Evolutionary conservation across 176 grass and related monocot species (phyloP).

Genomic region (Thinopyrum elongatum): DNA sequence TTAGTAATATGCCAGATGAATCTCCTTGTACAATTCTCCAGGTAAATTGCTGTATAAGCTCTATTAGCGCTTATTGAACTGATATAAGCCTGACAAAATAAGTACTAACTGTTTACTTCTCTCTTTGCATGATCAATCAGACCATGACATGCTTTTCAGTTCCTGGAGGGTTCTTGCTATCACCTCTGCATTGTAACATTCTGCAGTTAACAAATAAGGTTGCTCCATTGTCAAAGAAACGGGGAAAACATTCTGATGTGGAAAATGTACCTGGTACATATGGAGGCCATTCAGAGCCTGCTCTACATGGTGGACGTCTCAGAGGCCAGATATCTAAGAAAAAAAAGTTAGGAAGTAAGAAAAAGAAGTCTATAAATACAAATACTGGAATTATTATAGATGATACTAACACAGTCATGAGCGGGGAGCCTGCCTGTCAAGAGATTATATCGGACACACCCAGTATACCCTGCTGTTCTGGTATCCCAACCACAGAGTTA

Average conservation of each 20-base stretch:
- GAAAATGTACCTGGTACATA: slow-evolving; percentile 26
- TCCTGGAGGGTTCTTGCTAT: slow-evolving; percentile 64
- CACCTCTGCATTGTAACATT: slow-evolving; percentile 54
- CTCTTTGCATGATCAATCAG: slow-evolving; percentile 49
- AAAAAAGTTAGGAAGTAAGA: slow-evolving; percentile 40
- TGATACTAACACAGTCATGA: slow-evolving; percentile 24
- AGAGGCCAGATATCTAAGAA: slow-evolving; percentile 37
- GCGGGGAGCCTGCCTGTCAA: slow-evolving; percentile 19
- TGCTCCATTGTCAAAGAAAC: slow-evolving; percentile 32
- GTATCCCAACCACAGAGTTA: neutral
- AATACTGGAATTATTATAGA: slow-evolving; percentile 32
- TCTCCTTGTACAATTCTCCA: slow-evolving; percentile 75
- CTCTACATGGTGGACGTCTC: slow-evolving; percentile 4
- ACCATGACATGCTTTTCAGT: slow-evolving; percentile 59
- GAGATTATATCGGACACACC: slow-evolving; percentile 27
- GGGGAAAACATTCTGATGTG: slow-evolving; percentile 18
- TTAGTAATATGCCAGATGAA: slow-evolving; percentile 46
- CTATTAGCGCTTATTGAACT: slow-evolving; percentile 13
- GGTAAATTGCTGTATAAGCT: slow-evolving; percentile 40
- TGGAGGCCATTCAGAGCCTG: slow-evolving; percentile 21
- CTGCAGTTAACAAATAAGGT: slow-evolving; percentile 50
- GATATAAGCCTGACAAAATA: too few relatives aligned
- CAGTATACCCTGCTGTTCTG: slow-evolving; percentile 12
- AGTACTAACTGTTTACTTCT: neutral
- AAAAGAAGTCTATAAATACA: slow-evolving; percentile 24